Percentiles rank a stretch among this genome's conserved stretches.
Conservation (phyloP, 768 basidiomycete genomes). For the Cystofilobasidium ferigula region DNA sequence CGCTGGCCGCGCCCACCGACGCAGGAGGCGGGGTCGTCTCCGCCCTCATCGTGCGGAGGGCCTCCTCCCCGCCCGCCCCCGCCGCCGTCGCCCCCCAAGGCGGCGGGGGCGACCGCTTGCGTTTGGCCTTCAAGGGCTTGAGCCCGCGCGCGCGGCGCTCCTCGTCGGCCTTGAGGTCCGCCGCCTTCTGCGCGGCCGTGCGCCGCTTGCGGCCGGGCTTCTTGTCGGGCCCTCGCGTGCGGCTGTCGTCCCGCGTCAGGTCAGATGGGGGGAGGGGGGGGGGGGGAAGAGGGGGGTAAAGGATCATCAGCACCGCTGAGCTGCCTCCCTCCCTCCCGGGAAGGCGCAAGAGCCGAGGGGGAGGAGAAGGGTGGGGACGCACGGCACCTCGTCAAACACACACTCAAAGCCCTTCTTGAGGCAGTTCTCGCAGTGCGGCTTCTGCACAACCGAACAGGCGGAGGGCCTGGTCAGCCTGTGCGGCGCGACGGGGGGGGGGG, state of each 20-base stretch:
- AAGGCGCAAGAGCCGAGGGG: background rate
- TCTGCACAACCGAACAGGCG: background rate
- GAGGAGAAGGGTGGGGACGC: background rate
- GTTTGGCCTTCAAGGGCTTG: background rate
- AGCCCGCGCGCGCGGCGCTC: background rate
- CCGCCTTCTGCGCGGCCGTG: conserved; percentile 10
- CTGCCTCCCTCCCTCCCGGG: no score
- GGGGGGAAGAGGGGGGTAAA: no score
- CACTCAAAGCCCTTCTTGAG: conserved; percentile 26
- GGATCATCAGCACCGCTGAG: no score
- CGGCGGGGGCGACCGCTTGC: background rate
- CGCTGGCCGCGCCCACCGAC: no score
- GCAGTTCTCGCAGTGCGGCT: conserved; percentile 26
- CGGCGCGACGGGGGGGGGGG: background rate
- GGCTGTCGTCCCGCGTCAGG: background rate
- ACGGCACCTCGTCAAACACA: conserved; percentile 22
- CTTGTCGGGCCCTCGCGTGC: conserved; percentile 28
- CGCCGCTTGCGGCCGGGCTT: conserved; percentile 22
- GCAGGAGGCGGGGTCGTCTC: no score
- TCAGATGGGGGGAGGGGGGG: background rate
- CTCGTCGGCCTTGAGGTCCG: background rate
- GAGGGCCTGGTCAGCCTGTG: background rate
- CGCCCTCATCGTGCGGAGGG: no score
- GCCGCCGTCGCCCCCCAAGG: background rate
- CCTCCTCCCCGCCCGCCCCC: no score